Evolutionary conservation across 805 yeast genomes (phyloP).

Genomic region (Saccharomycopsis sp.): DNA sequence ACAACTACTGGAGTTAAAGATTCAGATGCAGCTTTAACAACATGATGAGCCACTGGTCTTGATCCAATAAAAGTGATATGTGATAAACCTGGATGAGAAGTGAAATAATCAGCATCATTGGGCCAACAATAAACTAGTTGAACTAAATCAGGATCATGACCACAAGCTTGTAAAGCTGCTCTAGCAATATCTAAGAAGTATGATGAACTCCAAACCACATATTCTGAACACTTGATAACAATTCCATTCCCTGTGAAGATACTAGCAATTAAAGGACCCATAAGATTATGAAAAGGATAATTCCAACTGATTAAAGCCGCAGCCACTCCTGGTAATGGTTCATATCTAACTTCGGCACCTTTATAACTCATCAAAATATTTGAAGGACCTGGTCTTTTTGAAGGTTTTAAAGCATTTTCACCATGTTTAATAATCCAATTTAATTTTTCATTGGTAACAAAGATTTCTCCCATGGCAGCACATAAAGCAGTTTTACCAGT

Average conservation of each 20-base stretch:
- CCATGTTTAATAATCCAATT: constrained; percentile 87
- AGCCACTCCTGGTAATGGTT: constrained; percentile 71
- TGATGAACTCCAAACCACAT: constrained; percentile 89
- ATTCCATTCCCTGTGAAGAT: constrained; percentile 87
- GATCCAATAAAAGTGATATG: constrained; percentile 96
- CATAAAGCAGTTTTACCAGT: constrained; percentile 94
- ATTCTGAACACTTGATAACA: constrained; percentile 89
- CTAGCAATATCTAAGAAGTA: constrained; percentile 66
- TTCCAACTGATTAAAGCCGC: constrained; percentile 95
- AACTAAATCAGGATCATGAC: constrained; percentile 70
- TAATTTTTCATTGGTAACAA: constrained; percentile 89
- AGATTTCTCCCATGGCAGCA: constrained; percentile 92
- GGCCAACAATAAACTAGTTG: constrained; percentile 89
- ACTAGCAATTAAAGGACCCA: constrained; percentile 89
- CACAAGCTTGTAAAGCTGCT: constrained; percentile 62
- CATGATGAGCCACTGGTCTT: constrained; percentile 86
- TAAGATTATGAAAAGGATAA: constrained; percentile 87
- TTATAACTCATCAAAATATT: constrained; percentile 81
- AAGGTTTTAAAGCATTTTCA: constrained; percentile 54
- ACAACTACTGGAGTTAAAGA: constrained; percentile 91
- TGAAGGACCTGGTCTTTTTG: constrained; percentile 79
- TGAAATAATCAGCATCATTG: constrained; percentile 74
- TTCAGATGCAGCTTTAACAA: constrained; percentile 71
- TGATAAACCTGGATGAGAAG: constrained; percentile 69
- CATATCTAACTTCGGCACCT: constrained; percentile 87